Evolutionary conservation across 257 asterid species (phyloP), one percentile per base, ranked within the genome.

Genomic region (Solanum habrochaites): DNA sequence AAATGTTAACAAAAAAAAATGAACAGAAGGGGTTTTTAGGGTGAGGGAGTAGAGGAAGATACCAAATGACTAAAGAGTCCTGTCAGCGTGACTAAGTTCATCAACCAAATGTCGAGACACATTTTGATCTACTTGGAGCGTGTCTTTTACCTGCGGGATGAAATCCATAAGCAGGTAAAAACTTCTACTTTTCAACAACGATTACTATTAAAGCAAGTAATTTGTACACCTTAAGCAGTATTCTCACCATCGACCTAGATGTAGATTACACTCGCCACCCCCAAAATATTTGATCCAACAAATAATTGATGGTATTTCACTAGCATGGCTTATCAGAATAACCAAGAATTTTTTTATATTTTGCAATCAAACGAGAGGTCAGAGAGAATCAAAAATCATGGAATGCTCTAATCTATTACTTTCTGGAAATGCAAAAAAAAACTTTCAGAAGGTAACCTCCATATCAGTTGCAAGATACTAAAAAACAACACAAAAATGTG

Each of bases 101-200:
- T 86, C 70, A 47, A 90, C 71, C 91, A 96, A 90, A 91, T 96
- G 98, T 40, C 10, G 11, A 40, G 43, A 40, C 8, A 40, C 43
- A 40, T 40, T 40, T 40, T 40, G 43, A 40, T 85, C 96, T 92
- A 96, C 99, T 92, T 94, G 95, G 87, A 95, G 89, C 69, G 97
- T 96, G 90, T 96, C 99, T 91, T 95, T 96, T 86, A 96, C 99
- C 99, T 96, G 94, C 49, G 74, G 62, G 39, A 67, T 87, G 74
- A 86, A 87, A n/a, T 40, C 7, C 37, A 42, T 42, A 75, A 42
- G 83, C 83, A 23, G 60, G 60, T 42, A 42, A 75, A 11, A 13
- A 13, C 35, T 75, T 75, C 83, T 42, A 75, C 60, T n/a, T 40
- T 23, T 42, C 43, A 75, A 4, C 60, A 40, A 37, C 37, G 25